Conservation (phyloP, 2,329 filamentous ascomycete genomes). For the Talaromyces verruculosus region DNA sequence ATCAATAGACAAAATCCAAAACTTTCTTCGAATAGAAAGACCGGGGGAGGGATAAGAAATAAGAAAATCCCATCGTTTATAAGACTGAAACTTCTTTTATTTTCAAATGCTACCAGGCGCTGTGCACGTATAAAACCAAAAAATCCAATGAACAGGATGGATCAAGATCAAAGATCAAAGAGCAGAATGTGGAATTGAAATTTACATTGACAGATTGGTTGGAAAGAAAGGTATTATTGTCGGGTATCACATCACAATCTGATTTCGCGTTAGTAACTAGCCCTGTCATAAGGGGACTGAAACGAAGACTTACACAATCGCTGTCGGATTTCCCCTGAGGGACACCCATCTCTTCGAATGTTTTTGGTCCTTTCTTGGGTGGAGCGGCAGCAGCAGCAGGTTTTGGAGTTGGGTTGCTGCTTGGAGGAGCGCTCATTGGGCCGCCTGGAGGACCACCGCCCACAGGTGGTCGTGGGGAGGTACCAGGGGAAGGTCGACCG, state of each 20-base stretch:
- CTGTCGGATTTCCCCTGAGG: constrained; percentile 77
- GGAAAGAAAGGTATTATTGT: constrained; percentile 18
- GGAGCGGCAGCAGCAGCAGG: constrained; percentile 28
- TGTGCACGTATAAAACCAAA: constrained; percentile 23
- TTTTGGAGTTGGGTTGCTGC: constrained; percentile 25
- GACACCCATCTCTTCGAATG: constrained; percentile 98
- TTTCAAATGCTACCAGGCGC: constrained; percentile 21
- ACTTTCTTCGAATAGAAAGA: background rate
- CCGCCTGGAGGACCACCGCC: constrained; percentile 17
- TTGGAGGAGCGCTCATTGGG: constrained; percentile 18
- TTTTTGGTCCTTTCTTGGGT: constrained; percentile 77
- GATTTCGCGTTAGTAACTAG: background rate
- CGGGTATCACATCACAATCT: constrained; percentile 48
- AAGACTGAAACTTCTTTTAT: constrained; percentile 8
- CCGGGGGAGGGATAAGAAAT: background rate
- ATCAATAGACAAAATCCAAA: background rate
- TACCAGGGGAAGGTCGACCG: constrained; percentile 39
- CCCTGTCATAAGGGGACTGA: background rate
- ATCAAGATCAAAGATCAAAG: constrained; percentile 20
- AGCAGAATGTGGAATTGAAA: background rate
- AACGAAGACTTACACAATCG: constrained; percentile 76
- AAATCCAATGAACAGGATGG: constrained; percentile 23
- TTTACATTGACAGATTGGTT: constrained; percentile 17
- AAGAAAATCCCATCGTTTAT: background rate
- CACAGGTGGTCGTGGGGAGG: constrained; percentile 35